Conservation (phyloP, 768 basidiomycete genomes). For the Lanmaoa pseudosensibilis region DNA sequence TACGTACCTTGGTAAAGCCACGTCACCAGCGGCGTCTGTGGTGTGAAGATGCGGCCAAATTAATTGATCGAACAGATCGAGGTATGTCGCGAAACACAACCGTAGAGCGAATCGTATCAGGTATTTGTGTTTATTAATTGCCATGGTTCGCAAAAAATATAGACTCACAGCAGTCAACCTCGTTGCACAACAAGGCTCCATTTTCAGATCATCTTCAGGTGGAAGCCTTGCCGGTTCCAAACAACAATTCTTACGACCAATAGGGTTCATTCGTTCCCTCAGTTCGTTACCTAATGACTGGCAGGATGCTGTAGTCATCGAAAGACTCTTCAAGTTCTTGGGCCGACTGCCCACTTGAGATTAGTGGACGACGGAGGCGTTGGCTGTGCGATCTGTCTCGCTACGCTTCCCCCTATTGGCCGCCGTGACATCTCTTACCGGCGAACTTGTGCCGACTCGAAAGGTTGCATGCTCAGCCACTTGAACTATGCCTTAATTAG, state of each 20-base stretch:
- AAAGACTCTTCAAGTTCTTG: not conserved
- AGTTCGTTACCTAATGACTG: conserved; percentile 8
- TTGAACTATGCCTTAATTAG: conserved; percentile 7
- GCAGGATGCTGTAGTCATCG: conserved; percentile 21
- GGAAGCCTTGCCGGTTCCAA: not conserved
- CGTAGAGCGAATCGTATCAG: not conserved
- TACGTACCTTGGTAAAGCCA: not conserved
- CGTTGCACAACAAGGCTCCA: conserved; percentile 7
- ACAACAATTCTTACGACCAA: not conserved
- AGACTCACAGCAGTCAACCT: conserved; percentile 4
- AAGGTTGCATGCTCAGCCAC: too few species aligned
- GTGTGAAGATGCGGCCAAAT: conserved; percentile 1
- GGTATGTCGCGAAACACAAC: not conserved
- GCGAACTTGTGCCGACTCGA: conserved; percentile 7
- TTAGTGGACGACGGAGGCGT: not conserved
- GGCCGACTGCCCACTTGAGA: conserved; percentile 8
- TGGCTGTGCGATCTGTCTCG: not conserved
- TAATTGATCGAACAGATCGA: not conserved
- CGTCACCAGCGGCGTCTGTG: conserved; percentile 8
- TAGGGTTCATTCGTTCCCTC: conserved; percentile 2
- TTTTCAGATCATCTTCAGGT: not conserved
- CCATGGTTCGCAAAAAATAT: not conserved
- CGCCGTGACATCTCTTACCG: conserved; percentile 4
- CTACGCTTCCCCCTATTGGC: not conserved
- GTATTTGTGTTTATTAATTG: not conserved